Base-by-base conservation (phyloP, 371 early-diverging fungal genomes). In the Mucor velutinosus region DNA sequence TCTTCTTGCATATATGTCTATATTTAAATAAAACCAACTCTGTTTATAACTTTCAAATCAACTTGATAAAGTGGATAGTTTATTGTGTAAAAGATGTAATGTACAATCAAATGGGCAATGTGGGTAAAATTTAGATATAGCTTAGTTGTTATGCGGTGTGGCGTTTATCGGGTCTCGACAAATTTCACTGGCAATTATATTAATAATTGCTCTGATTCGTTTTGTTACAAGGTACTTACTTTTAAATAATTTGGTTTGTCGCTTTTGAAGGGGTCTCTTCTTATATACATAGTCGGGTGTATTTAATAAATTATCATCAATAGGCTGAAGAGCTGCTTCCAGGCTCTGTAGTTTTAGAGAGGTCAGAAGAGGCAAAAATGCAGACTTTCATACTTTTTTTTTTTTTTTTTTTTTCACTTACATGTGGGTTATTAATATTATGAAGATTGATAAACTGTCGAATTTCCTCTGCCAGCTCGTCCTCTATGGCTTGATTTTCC, bases 201-300 rank as follows among this genome's bases (percentile, higher is more conserved):
- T 3, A 59, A 37, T 35, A 27, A 19, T 25, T 10, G 19, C 15
- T 30, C 23, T 51, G 30, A 47, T 33, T 62, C 35, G 37, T 41
- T 7, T 23, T 25, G 14, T 53, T 12, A 15, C 32, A 17, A 21
- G 41, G 4, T 17, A 51, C 62, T 66, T 66, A 70, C 71, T 45
- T 58, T 70, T 70, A 58, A 49, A 62, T 49, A 70, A 19, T 7
- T 61, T 65, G 12, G 71, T 70, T 41, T 70, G 71, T 51, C 71
- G 14, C 39, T 62, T 61, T 32, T 70, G 66, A 19, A 66, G 55
- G 12, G 71, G 66, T 45, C 62, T 70, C 71, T 70, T 70, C 51
- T 70, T 70, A 33, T 70, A 69, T n/a, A 53, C 39, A 60, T 60
- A 60, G 3, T 32, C 33, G 19, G 39, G 27, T 27, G 30, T 53